Evolutionary conservation across 805 yeast species (phyloP), one percentile per base, ranked within the genome.

Genomic region (Komagataella pastoris): DNA sequence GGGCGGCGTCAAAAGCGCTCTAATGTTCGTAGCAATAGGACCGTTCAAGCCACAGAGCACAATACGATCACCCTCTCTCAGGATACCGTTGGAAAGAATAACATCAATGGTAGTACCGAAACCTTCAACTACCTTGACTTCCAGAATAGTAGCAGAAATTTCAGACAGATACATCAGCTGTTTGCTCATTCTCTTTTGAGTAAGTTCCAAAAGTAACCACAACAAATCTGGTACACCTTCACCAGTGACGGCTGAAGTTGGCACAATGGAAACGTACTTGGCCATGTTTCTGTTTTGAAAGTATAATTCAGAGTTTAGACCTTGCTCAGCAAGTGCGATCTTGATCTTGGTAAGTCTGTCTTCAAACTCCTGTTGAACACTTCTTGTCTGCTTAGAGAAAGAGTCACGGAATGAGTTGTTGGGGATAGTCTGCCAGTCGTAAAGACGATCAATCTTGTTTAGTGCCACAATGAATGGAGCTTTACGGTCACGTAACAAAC

Each of bases 221-320:
- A 93, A 80, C 73, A 93, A 77, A 80, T 93, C 99, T 50, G 99
- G 99, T 61, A 93, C 95, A 86, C 99, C 99, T 73, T 93, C 99
- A 68, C 99, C 99, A 12, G 97, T 90, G 47, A 90, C 95, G 52
- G 99, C 99, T 56, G 98, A 91, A 17, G 99, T 93, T 60, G 99
- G 99, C 47, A 93, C 96, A 61, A 93, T 85, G 44, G 97, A 89
- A 52, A 93, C 99, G 63, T 83, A 88, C 67, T 89, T 88, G 52
- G 97, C 73, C 78, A 91, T 73, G 73, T 91, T 93, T 69, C 85
- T 86, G 79, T 93, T 93, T 70, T 91, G 88, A 86, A 76, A 93
- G 71, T 93, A 93, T 57, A 93, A 77, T 72, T 95, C 99, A 52
- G 98, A 87, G 75, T 93, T 93, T 74, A 93, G 83, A 63, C 99